Conservation (phyloP, 108 stramenopile genomes). For the Cylindrotheca closterium region DNA sequence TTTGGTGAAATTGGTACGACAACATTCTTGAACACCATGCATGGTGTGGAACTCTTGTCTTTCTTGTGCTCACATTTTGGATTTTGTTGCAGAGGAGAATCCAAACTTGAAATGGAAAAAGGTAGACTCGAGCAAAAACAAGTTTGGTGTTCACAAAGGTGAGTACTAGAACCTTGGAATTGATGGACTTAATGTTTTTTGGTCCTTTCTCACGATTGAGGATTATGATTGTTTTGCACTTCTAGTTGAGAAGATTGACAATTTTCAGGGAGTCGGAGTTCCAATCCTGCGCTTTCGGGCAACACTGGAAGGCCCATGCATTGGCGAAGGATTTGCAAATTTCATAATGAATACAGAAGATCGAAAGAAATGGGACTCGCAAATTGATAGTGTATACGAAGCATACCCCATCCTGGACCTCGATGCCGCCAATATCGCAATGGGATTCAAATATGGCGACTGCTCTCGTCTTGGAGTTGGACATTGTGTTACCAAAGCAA, state of each 20-base stretch:
- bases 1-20: slow-evolving; percentile 3
- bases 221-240: slow-evolving; percentile 41
- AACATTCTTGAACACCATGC: too few relatives aligned
- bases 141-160: neutral
- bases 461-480: slow-evolving; percentile 63
- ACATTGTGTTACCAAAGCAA: slow-evolving; percentile 51
- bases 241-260: slow-evolving; percentile 65
- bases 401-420: slow-evolving; percentile 59
- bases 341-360: slow-evolving; percentile 62
- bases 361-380: slow-evolving; percentile 61
- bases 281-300: slow-evolving; percentile 63
- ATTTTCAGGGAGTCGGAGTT: slow-evolving; percentile 55
- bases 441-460: slow-evolving; percentile 68
- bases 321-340: slow-evolving; percentile 54
- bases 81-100: too few relatives aligned
- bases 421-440: slow-evolving; percentile 67
- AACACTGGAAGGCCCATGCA: slow-evolving; percentile 55
- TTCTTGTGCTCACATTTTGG: too few relatives aligned
- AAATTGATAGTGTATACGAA: slow-evolving; percentile 61
- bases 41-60: too few relatives aligned
- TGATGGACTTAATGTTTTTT: neutral
- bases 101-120: slow-evolving; percentile 53
- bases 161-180: neutral
- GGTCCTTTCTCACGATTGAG: neutral
- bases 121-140: slow-evolving; percentile 40